Conservation (phyloP, 2,329 filamentous ascomycete genomes). For the Diaporthe vaccinii region DNA sequence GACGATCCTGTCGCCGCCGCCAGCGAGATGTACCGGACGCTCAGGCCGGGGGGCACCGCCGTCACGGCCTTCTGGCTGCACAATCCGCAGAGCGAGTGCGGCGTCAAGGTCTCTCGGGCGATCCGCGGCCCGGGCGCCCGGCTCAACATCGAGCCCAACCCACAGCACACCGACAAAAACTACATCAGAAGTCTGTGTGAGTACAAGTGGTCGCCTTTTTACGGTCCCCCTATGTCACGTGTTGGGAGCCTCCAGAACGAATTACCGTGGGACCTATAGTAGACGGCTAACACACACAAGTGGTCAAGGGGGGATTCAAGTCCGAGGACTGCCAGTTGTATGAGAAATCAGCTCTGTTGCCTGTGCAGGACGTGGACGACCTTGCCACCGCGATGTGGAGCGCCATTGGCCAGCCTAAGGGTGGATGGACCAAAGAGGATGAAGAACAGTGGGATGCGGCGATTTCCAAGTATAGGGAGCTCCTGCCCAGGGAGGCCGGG, state of each 20-base stretch:
- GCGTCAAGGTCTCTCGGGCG: slow-evolving; percentile 40
- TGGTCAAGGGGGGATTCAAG: slow-evolving; percentile 41
- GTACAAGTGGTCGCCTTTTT: too few species aligned
- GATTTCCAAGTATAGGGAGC: slow-evolving; percentile 42
- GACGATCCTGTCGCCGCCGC: slow-evolving; percentile 41
- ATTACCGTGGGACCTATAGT: too few species aligned
- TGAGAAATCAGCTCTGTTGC: slow-evolving; percentile 41
- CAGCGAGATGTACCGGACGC: slow-evolving; percentile 41
- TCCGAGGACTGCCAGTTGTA: slow-evolving; percentile 39
- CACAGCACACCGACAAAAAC: slow-evolving; percentile 41
- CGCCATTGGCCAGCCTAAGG: slow-evolving; percentile 41
- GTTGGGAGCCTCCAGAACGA: too few species aligned
- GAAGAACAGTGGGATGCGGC: slow-evolving; percentile 43
- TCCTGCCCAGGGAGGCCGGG: slow-evolving; percentile 39
- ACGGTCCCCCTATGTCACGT: too few species aligned
- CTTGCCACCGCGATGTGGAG: slow-evolving; percentile 43
- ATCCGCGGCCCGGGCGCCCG: slow-evolving; percentile 40
- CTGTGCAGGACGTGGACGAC: slow-evolving; percentile 39
- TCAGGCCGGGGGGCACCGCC: slow-evolving; percentile 42
- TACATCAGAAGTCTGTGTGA: slow-evolving; percentile 28
- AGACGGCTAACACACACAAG: too few species aligned
- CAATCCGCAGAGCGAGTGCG: slow-evolving; percentile 43
- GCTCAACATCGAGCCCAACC: slow-evolving; percentile 41
- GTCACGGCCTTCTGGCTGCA: slow-evolving; percentile 44
- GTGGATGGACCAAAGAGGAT: slow-evolving; percentile 43